A percentile compares a stretch with the other conserved stretches of the same genome.
These are phyloP conservation scores for Mycena venus DNA, from an alignment of 768 basidiomycete genomes.

Conservation along the genomic window DNA sequence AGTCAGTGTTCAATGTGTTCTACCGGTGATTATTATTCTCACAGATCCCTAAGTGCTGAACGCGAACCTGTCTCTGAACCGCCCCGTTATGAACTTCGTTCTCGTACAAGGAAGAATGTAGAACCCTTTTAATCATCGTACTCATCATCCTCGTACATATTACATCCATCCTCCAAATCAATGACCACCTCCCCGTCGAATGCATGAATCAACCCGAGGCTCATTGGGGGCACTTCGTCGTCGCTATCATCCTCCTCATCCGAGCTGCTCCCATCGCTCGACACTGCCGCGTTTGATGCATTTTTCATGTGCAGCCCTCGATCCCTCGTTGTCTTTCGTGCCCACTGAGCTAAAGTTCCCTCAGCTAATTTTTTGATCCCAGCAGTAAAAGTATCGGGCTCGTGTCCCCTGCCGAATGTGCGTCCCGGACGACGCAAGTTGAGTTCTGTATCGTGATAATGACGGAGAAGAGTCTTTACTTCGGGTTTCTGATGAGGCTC, in stretches of 20 bases:
- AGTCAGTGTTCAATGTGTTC: no score
- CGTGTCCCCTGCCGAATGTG: conserved; percentile 4
- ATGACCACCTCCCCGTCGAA: not conserved
- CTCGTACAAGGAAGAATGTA: no score
- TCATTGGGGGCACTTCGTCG: not conserved
- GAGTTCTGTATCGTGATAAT: conserved; percentile 36
- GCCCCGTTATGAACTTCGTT: no score
- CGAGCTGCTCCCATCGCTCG: not conserved
- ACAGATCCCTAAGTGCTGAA: no score
- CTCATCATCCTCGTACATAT: not conserved
- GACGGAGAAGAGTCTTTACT: conserved; percentile 32
- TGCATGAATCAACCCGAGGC: not conserved
- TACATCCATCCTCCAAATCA: not conserved
- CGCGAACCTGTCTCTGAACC: no score
- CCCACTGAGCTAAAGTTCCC: conserved; percentile 23
- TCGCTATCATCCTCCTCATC: not conserved
- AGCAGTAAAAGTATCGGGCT: conserved; percentile 16
- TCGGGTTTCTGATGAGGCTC: conserved; percentile 37
- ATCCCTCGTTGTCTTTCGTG: not conserved
- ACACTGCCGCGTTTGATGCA: no score
- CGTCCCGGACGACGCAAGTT: conserved; percentile 37
- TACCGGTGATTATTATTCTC: no score
- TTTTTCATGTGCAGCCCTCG: not conserved
- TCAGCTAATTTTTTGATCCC: conserved; percentile 8
- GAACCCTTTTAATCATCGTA: not conserved